These are phyloP conservation scores for Theobroma grandiflorum DNA, from an alignment of 441 rosid genomes.

Conservation along the genomic window DNA sequence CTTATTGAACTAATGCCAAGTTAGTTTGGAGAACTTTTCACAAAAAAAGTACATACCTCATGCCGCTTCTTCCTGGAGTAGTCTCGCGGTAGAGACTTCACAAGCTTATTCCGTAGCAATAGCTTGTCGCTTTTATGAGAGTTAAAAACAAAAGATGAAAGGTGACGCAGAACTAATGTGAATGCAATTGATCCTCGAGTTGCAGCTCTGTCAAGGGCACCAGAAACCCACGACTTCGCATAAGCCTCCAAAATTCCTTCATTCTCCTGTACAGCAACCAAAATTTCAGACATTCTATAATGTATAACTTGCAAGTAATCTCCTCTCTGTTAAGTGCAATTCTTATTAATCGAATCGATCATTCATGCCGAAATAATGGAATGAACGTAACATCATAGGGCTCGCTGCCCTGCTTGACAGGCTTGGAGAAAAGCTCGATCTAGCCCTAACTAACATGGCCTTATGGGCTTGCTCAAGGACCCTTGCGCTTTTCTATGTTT, in stretches of 20 bases:
- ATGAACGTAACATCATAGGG: no score
- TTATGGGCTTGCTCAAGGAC: neutral
- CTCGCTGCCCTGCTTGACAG: no score
- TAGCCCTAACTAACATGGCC: no score
- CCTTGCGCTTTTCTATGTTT: no score
- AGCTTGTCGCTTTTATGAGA: constrained; percentile 34
- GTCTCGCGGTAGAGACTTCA: constrained; percentile 75
- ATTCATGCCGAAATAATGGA: no score
- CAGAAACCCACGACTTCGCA: constrained; percentile 80
- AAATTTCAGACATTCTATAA: neutral
- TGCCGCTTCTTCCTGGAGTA: constrained; percentile 65
- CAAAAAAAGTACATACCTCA: constrained; percentile 56
- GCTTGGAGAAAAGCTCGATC: no score
- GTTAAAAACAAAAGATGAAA: constrained; percentile 68
- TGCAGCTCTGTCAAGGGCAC: constrained; percentile 83
- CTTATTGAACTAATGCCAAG: neutral
- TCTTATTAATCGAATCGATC: no score
- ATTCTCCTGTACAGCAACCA: constrained; percentile 56
- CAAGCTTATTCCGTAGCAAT: constrained; percentile 63
- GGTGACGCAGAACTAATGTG: constrained; percentile 69
- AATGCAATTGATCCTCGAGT: constrained; percentile 70
- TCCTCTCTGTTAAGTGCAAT: no score
- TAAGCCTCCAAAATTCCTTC: constrained; percentile 80
- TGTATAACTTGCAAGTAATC: neutral
- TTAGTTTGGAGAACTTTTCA: neutral